Percentiles rank a stretch among this genome's conserved stretches.
phyloP scores from a whole-genome alignment of 129 eudicot genomes.

The Lactuca saligna region DNA sequence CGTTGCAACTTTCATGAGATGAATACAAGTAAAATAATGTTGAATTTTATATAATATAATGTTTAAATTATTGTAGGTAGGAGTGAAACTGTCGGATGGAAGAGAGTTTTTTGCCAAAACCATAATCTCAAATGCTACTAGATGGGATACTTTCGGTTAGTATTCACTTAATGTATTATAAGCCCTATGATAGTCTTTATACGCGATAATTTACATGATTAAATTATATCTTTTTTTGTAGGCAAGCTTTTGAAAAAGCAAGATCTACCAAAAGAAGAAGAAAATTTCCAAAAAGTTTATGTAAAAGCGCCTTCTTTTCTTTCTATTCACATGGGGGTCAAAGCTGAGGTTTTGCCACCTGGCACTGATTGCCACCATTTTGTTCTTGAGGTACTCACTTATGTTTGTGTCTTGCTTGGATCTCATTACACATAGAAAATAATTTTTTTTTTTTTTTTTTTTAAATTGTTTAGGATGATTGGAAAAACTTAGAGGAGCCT shows the following conservation, averaged over 20 bases:
- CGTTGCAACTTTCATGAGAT: conserved; percentile 10
- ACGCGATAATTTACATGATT: background rate
- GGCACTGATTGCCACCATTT: conserved; percentile 99
- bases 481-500: conserved; percentile 79
- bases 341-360: conserved; percentile 83
- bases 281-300: conserved; percentile 79
- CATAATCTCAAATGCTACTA: conserved; percentile 88
- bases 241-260: conserved; percentile 87
- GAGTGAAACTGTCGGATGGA: conserved; percentile 86
- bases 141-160: conserved; percentile 99
- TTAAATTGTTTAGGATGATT: conserved; percentile 51
- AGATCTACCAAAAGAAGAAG: conserved; percentile 88
- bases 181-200: conserved; percentile 5
- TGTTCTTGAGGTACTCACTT: conserved; percentile 73
- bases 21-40: background rate
- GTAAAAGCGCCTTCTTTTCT: conserved; percentile 97
- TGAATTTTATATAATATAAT: background rate
- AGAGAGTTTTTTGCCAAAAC: conserved; percentile 88
- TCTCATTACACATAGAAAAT: background rate
- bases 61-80: conserved; percentile 52
- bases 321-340: conserved; percentile 96
- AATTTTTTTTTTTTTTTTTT: background rate
- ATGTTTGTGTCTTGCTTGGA: conserved; percentile 1
- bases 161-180: conserved; percentile 23
- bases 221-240: conserved; percentile 17